Conservation (phyloP, 2,329 filamentous ascomycete species). For the Aspergillus ustus region DNA sequence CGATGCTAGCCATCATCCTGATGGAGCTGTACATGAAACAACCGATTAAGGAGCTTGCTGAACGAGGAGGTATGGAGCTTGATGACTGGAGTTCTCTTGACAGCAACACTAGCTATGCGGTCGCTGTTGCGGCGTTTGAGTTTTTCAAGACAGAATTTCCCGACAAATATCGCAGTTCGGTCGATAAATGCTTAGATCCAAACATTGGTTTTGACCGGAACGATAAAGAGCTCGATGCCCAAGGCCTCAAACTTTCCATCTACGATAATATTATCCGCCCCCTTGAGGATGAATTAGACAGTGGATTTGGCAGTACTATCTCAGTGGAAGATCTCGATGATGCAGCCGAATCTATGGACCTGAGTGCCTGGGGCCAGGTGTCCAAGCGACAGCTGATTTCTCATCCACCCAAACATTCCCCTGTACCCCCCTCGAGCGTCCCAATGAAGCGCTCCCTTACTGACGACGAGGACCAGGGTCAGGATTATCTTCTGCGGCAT, state of each 20-base stretch:
- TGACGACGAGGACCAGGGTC: background rate
- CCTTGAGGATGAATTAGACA: constrained; percentile 14
- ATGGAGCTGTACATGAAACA: constrained; percentile 15
- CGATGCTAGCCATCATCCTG: constrained; percentile 14
- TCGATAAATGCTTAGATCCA: constrained; percentile 15
- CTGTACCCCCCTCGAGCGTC: background rate
- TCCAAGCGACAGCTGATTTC: background rate
- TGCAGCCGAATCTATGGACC: constrained; percentile 12
- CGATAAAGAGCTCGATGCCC: background rate
- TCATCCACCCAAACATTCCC: background rate
- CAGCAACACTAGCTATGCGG: constrained; percentile 3
- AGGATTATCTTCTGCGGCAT: background rate
- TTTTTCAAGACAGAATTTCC: constrained; percentile 12
- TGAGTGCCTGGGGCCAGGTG: constrained; percentile 12
- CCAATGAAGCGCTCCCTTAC: background rate
- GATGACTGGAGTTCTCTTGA: background rate
- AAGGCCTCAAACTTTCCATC: constrained; percentile 3
- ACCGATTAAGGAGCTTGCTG: constrained; percentile 6
- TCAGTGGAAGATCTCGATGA: constrained; percentile 11
- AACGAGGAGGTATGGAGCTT: background rate
- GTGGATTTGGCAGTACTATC: constrained; percentile 12
- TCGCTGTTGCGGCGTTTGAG: constrained; percentile 9
- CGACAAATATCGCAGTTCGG: constrained; percentile 11
- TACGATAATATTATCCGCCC: constrained; percentile 13
- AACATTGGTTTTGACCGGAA: constrained; percentile 9